Evolutionary conservation across 1,139 yeast species (phyloP), one percentile per base, ranked within the genome.

Genomic region (Suhomyces anneliseae): DNA sequence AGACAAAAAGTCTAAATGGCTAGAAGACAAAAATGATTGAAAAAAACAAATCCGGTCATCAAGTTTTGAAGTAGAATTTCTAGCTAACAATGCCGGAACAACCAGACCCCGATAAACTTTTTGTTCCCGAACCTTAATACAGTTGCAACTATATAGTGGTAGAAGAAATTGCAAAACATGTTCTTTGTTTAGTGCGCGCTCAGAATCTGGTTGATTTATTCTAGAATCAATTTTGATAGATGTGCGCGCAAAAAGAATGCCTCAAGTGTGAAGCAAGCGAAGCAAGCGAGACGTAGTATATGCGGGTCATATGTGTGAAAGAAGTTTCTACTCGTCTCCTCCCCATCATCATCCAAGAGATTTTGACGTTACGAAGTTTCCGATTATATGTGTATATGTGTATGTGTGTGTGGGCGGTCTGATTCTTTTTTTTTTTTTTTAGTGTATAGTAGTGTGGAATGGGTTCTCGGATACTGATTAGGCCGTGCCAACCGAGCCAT

Each of bases 261-360:
- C 42, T 39, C 42, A 39, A 39, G 32, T 33, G 10, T 39, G 42
- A 39, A 39, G 36, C 42, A 34, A 26, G 36, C 36, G 10, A 10
- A 26, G 38, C 27, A 15, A 24, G 26, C 11, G 27, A 36, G 8
- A 19, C 10, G 27, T 9, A 29, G 32, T 9, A 19, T 19, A 19
- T 19, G 24, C 24, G 24, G 24, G 24, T 4, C 4, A 19, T 19
- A 19, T 6, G 6, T 19, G 24, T 19, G 24, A 19, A 6, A 19
- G 6, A 4, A 19, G 24, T 19, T 19, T 19, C 6, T 6, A 19
- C 24, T 29, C 32, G 9, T 29, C n/a, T 29, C 6, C 9, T 11
- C 4, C n/a, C 2, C 7, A 29, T 5, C 7, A 29, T 5, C 7
- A 29, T 11, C 3, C 32, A 29, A 5, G 5, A 29, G 32, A 4